Conservation (phyloP, 768 basidiomycete species). For the Phaffia australis region DNA sequence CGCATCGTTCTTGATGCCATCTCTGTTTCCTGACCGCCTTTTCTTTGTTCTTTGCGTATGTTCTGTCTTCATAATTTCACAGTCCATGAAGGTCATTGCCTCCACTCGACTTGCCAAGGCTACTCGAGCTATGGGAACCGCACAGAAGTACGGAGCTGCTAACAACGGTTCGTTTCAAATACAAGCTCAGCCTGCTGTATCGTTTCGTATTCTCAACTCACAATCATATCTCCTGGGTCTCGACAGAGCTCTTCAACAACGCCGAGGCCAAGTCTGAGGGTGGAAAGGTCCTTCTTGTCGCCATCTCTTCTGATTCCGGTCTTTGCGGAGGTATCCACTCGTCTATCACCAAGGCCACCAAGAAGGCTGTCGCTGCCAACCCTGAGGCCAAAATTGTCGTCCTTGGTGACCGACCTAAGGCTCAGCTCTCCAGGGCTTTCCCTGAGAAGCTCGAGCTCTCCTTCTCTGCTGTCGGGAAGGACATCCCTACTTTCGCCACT, state of each 20-base stretch:
- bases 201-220: not conserved
- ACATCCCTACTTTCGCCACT: constrained; percentile 93
- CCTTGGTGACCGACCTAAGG: constrained; percentile 95
- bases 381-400: constrained; percentile 59
- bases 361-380: constrained; percentile 52
- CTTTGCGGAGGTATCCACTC: constrained; percentile 99
- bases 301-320: constrained; percentile 95
- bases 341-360: constrained; percentile 80
- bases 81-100: constrained; percentile 99
- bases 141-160: constrained; percentile 85
- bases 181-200: not conserved
- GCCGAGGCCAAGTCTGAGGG: constrained; percentile 44
- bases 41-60: not conserved
- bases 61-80: constrained; percentile 16
- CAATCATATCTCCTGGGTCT: not conserved
- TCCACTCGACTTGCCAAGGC: constrained; percentile 94
- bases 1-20: not conserved
- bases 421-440: constrained; percentile 63
- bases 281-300: constrained; percentile 70
- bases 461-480: constrained; percentile 96
- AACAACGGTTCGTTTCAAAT: constrained; percentile 58
- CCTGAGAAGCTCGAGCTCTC: constrained; percentile 62
- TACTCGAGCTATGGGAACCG: constrained; percentile 79
- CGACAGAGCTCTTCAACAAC: constrained; percentile 76
- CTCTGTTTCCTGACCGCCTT: not conserved